Evolutionary conservation across 768 basidiomycete genomes (phyloP).

Genomic region (Scleroderma citrinum): DNA sequence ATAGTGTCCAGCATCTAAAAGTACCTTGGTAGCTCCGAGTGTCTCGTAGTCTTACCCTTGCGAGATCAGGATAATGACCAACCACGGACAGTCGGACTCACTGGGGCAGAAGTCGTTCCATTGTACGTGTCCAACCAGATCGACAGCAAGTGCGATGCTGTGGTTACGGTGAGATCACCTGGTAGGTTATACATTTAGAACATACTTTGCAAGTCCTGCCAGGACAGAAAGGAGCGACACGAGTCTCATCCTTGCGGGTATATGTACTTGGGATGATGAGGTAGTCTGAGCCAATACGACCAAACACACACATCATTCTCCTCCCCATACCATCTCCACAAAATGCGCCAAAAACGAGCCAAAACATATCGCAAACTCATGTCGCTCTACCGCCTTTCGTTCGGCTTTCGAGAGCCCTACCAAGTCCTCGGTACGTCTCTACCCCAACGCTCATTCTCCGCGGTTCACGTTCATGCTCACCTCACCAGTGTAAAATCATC

Average conservation of each 20-base stretch:
- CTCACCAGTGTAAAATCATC: neutral
- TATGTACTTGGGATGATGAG: no score
- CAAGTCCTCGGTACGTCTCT: slow-evolving; percentile 65
- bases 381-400: slow-evolving; percentile 79
- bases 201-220: neutral
- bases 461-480: no score
- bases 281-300: no score
- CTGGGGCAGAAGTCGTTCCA: slow-evolving; percentile 62
- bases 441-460: no score
- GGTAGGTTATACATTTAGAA: neutral
- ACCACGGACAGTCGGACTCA: slow-evolving; percentile 16
- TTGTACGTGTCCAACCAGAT: slow-evolving; percentile 49
- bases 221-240: neutral
- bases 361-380: slow-evolving; percentile 95
- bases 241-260: neutral
- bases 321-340: no score
- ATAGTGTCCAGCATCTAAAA: slow-evolving; percentile 49
- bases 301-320: no score
- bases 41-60: slow-evolving; percentile 21
- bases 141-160: slow-evolving; percentile 32
- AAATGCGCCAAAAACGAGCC: slow-evolving; percentile 92
- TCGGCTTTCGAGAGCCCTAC: slow-evolving; percentile 66
- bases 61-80: neutral
- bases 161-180: neutral
- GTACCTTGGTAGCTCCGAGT: slow-evolving; percentile 50